Percentiles rank a stretch among this genome's conserved stretches.
phyloP scores from a whole-genome alignment of 257 asterid species.

The Schizonepeta tenuifolia region DNA sequence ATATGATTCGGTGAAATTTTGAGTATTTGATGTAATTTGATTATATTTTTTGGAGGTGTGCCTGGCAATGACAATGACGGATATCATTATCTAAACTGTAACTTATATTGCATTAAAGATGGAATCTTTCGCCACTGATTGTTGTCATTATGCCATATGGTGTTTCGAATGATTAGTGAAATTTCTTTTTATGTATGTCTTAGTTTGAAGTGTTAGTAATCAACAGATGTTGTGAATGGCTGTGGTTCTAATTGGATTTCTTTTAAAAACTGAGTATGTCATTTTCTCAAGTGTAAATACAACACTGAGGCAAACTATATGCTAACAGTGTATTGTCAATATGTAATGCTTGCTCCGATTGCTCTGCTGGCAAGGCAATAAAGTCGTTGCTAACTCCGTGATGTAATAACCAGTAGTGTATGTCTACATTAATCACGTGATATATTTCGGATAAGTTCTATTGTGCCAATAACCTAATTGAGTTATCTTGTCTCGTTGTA shows the following conservation, averaged over 20 bases:
- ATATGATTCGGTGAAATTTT: slow-evolving; percentile 2
- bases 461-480: not conserved
- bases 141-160: slow-evolving; percentile 14
- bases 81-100: not conserved
- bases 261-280: not conserved
- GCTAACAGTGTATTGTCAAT: not conserved
- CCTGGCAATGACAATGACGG: slow-evolving; percentile 25
- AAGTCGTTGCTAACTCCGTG: not conserved
- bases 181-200: not conserved
- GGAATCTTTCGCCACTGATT: slow-evolving; percentile 24
- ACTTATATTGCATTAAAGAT: slow-evolving; percentile 4
- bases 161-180: slow-evolving; percentile 5
- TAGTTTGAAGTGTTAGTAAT: not conserved
- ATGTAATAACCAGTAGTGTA: not conserved
- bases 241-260: slow-evolving; percentile 1
- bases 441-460: not conserved
- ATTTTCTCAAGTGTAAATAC: not conserved
- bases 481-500: slow-evolving; percentile 19
- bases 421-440: not conserved
- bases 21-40: not conserved
- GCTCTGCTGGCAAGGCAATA: not conserved
- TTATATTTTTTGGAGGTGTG: slow-evolving; percentile 11
- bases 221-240: slow-evolving; percentile 20
- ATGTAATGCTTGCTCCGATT: not conserved
- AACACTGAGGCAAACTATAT: not conserved